Evolutionary conservation across 2,329 filamentous ascomycete genomes (phyloP), one percentile per base, ranked within the genome.

Genomic region (Fragosphaeria purpurea): DNA sequence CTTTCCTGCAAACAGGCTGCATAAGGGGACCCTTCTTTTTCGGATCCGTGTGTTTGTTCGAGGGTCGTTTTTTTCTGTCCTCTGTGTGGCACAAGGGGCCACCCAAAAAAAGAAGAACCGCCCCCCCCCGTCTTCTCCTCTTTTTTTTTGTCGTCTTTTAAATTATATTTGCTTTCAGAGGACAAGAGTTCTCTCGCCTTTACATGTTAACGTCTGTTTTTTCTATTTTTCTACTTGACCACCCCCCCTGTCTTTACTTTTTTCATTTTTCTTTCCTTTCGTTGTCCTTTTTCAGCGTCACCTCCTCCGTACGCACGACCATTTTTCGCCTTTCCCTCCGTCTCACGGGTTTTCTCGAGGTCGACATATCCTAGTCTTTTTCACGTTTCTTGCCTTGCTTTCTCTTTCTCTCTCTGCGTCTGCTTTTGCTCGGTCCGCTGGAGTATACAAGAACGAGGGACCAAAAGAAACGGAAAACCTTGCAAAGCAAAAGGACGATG

Each of bases 251-350:
- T 33, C 47, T 22, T 22, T 22, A 35, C 6, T 22, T 22, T 48
- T 33, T 7, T 30, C 12, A 40, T 49, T 49, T 10, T 49, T 22
- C 22, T 22, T 22, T 22, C 44, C 22, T 33, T 7, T 30, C 12
- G 33, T 49, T 49, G 7, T 49, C 41, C 35, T 31, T 48, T 49
- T 49, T 44, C 12, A 39, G 32, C 22, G 41, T 48, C 35, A 44
- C 34, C 22, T 22, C 22, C 22, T 22, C 22, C 22, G 6, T 49
- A 33, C 47, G 41, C 47, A 33, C 47, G 37, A 44, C 12, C 47
- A 31, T 33, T 33, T 46, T 30, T 50, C 8, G 6, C n/a, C 35
- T 41, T 30, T 46, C 22, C 31, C 13, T 39, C 22, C 41, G 1
- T 43, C 45, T 45, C 7, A 34, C n/a, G 22, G 22, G 22, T 22